A percentile compares a stretch with the other conserved stretches of the same genome.
phyloP scores from a whole-genome alignment of 2,329 filamentous ascomycete species.

The Colletotrichum incanum region DNA sequence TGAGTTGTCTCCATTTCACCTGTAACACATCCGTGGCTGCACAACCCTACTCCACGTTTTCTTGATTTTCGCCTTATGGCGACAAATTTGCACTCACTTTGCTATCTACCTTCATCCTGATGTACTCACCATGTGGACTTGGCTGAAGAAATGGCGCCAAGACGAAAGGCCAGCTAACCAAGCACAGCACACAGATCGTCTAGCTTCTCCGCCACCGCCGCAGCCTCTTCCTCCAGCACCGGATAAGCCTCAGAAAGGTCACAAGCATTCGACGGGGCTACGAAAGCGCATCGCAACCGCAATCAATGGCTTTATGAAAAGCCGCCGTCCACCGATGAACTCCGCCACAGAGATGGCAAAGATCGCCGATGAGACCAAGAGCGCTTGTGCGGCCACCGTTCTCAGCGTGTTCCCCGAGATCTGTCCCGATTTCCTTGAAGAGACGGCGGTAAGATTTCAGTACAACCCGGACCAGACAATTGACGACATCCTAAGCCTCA shows the following conservation, averaged over 20 bases:
- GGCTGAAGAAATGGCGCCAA: conserved; percentile 3
- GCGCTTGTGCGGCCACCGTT: conserved; percentile 50
- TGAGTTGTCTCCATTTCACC: background rate
- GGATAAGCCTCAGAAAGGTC: background rate
- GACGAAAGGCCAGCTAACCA: background rate
- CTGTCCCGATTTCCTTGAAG: conserved; percentile 56
- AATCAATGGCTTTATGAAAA: conserved; percentile 9
- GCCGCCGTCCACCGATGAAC: no score
- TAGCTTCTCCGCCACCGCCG: no score
- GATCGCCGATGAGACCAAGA: conserved; percentile 24
- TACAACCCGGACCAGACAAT: conserved; percentile 54
- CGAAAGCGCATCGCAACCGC: background rate
- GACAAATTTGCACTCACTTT: background rate
- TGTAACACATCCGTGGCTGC: background rate
- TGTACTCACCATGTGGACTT: conserved; percentile 2
- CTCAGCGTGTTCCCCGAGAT: conserved; percentile 63
- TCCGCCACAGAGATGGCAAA: conserved; percentile 26
- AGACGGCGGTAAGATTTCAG: conserved; percentile 47
- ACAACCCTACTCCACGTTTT: background rate
- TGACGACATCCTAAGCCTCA: conserved; percentile 56
- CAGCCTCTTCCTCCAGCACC: background rate
- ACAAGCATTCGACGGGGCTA: background rate
- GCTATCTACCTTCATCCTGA: background rate
- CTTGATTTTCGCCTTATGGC: background rate
- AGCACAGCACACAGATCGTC: background rate